phyloP scores from a whole-genome alignment of 768 basidiomycete species.

The Coprinellus micaceus region DNA sequence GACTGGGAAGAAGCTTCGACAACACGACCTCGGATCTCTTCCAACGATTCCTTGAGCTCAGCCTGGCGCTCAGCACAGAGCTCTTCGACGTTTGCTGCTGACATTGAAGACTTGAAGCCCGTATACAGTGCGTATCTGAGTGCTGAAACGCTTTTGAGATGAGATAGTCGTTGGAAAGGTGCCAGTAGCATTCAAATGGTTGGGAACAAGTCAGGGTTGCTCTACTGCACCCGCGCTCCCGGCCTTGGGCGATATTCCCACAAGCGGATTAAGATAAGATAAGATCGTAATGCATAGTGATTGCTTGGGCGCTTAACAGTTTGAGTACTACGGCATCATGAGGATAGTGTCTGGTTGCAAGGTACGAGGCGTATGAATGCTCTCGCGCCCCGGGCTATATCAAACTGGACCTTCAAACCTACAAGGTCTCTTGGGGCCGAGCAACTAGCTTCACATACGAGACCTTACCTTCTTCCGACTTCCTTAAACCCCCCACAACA shows the following conservation, averaged over 20 bases:
- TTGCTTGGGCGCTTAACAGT: no score
- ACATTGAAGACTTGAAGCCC: not conserved
- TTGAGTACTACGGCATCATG: no score
- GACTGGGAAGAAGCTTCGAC: slow-evolving; percentile 24
- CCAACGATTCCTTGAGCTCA: slow-evolving; percentile 53
- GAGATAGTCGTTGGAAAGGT: no score
- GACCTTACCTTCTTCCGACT: slow-evolving; percentile 35
- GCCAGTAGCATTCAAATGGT: no score
- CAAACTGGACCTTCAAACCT: not conserved
- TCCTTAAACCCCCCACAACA: slow-evolving; percentile 38
- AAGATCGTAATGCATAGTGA: no score
- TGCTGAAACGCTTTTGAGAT: no score
- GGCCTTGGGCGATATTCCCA: no score
- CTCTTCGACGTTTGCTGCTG: slow-evolving; percentile 8
- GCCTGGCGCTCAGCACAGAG: slow-evolving; percentile 40
- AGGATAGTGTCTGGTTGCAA: no score
- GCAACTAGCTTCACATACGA: slow-evolving; percentile 41
- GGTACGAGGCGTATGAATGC: not conserved
- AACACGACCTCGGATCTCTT: slow-evolving; percentile 50
- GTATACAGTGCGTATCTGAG: not conserved
- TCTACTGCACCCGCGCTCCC: no score
- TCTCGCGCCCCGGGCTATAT: not conserved
- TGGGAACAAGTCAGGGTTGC: no score
- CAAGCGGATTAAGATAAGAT: no score
- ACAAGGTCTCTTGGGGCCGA: slow-evolving; percentile 37